Evolutionary conservation across 768 basidiomycete species (phyloP).

Genomic region (Serendipita sp.): DNA sequence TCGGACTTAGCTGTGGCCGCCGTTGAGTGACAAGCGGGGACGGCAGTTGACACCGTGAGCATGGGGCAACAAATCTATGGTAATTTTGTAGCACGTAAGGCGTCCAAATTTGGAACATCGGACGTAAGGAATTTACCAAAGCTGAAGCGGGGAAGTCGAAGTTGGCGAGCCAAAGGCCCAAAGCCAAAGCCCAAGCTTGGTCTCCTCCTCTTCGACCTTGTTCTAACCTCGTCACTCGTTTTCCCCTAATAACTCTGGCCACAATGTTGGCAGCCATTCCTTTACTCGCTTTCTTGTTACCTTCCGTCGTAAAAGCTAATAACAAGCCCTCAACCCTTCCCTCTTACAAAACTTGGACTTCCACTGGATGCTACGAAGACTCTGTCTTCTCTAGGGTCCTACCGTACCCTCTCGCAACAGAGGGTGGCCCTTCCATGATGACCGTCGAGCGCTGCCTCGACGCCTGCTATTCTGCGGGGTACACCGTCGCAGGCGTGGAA

Average conservation of each 20-base stretch:
- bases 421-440: neutral
- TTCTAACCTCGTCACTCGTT: too few relatives aligned
- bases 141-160: too few relatives aligned
- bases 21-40: too few relatives aligned
- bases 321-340: neutral
- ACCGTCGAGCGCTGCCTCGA: constrained; percentile 2
- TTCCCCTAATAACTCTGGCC: neutral
- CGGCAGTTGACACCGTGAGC: too few relatives aligned
- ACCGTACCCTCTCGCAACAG: neutral
- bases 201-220: too few relatives aligned
- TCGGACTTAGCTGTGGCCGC: too few relatives aligned
- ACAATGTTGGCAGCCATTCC: neutral
- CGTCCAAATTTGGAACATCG: too few relatives aligned
- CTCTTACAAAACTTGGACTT: neutral
- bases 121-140: too few relatives aligned
- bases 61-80: too few relatives aligned
- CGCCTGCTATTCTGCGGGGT: neutral
- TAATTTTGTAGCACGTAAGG: too few relatives aligned
- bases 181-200: too few relatives aligned
- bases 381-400: neutral
- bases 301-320: neutral
- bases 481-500: constrained; percentile 4
- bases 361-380: neutral
- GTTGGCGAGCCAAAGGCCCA: too few relatives aligned
- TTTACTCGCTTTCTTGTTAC: neutral